A percentile compares a stretch with the other conserved stretches of the same genome.
These are phyloP conservation scores for Mortierella sp. DNA, from an alignment of 371 early-diverging fungal genomes.

Conservation along the genomic window DNA sequence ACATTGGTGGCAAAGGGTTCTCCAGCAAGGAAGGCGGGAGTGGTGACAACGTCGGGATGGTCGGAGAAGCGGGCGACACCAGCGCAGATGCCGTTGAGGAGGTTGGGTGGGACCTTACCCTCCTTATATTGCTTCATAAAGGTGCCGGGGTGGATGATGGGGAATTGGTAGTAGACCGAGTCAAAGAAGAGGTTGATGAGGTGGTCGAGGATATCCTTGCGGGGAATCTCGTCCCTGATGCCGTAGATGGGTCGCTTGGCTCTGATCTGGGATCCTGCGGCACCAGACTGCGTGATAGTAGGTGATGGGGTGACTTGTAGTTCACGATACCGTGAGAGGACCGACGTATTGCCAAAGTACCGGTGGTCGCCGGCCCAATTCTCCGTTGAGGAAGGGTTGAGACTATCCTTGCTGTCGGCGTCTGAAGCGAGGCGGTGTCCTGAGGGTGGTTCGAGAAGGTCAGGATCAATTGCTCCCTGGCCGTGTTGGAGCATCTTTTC, in stretches of 20 bases:
- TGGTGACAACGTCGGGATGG: conserved; percentile 52
- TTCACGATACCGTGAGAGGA: conserved; percentile 13
- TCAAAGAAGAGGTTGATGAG: conserved; percentile 68
- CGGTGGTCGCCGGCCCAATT: conserved; percentile 19
- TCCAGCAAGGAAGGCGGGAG: conserved; percentile 55
- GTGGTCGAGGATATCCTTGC: conserved; percentile 68
- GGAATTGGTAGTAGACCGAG: conserved; percentile 67
- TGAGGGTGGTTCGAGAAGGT: conserved; percentile 18
- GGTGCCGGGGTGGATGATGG: conserved; percentile 64
- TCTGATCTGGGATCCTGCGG: neutral
- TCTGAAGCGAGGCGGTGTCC: conserved; percentile 1
- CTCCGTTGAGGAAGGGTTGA: neutral
- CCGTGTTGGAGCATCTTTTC: conserved; percentile 68
- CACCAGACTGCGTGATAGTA: neutral
- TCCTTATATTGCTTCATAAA: conserved; percentile 57
- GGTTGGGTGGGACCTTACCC: conserved; percentile 48
- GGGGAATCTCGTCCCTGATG: conserved; percentile 51
- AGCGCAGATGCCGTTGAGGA: conserved; percentile 57
- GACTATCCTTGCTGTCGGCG: conserved; percentile 1
- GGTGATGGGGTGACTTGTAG: neutral
- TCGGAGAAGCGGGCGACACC: conserved; percentile 57
- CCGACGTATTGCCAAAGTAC: conserved; percentile 43
- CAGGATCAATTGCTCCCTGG: conserved; percentile 41
- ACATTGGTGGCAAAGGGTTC: conserved; percentile 59
- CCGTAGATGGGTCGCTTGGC: conserved; percentile 43